Evolutionary conservation across 2,329 filamentous ascomycete genomes (phyloP).

Genomic region (Fusarium chlamydosporum): DNA sequence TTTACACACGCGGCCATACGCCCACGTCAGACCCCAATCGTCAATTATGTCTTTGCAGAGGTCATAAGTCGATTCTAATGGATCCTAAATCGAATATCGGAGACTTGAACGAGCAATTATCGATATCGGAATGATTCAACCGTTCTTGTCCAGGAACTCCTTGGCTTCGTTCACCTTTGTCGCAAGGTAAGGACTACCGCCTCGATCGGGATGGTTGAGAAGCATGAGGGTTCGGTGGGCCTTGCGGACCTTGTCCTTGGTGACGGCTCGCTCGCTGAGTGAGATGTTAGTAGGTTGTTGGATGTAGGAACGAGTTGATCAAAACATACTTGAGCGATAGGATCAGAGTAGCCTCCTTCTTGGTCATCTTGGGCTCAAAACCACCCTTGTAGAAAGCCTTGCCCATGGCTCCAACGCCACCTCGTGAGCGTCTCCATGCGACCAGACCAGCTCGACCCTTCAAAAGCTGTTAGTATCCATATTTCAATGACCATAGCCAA

Average conservation of each 20-base stretch:
- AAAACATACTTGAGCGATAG: constrained; percentile 83
- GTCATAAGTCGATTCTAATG: constrained; percentile 2
- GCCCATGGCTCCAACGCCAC: constrained; percentile 83
- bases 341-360: constrained; percentile 90
- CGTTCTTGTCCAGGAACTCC: constrained; percentile 86
- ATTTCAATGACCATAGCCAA: not conserved
- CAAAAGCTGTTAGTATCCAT: constrained; percentile 26
- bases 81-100: constrained; percentile 11
- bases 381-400: constrained; percentile 98
- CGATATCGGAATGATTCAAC: constrained; percentile 39
- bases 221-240: constrained; percentile 97
- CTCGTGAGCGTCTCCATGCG: constrained; percentile 85
- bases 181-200: constrained; percentile 94
- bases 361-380: constrained; percentile 96
- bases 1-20: constrained; percentile 47
- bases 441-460: constrained; percentile 94
- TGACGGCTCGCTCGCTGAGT: constrained; percentile 83
- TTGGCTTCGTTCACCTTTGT: constrained; percentile 99
- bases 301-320: not conserved
- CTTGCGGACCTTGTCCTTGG: constrained; percentile 94
- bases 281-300: constrained; percentile 18
- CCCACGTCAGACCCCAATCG: constrained; percentile 27
- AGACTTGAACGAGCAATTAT: constrained; percentile 22
- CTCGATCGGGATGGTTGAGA: constrained; percentile 96
- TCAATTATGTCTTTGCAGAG: constrained; percentile 30